A percentile compares a stretch with the other conserved stretches of the same genome.
These are phyloP conservation scores for Chenopodium quinoa DNA, from an alignment of 148 eudicot species.

Conservation along the genomic window DNA sequence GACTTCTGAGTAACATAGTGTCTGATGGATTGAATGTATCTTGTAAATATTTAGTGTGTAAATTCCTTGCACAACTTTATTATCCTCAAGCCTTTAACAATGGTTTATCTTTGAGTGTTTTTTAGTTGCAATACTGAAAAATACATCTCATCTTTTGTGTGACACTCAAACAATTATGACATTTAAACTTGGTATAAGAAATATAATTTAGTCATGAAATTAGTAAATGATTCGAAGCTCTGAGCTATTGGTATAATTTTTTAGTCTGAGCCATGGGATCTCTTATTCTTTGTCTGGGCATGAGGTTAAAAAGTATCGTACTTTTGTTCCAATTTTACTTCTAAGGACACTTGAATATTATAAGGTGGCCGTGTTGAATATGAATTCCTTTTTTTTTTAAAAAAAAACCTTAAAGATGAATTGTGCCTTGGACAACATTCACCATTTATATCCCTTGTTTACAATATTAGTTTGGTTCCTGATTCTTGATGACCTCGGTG, in stretches of 20 bases:
- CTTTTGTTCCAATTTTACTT: background rate
- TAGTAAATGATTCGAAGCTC: background rate
- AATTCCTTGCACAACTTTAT: too few species aligned
- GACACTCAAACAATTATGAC: too few species aligned
- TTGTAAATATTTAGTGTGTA: too few species aligned
- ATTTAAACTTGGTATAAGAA: background rate
- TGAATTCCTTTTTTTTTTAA: background rate
- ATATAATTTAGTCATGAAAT: background rate
- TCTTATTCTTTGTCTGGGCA: background rate
- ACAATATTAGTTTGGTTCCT: background rate
- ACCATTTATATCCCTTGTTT: background rate
- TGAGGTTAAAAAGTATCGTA: background rate
- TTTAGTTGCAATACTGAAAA: too few species aligned
- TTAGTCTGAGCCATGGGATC: background rate
- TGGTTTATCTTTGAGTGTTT: too few species aligned
- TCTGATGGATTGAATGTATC: too few species aligned
- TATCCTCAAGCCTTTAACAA: too few species aligned
- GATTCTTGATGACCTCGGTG: background rate
- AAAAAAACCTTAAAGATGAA: background rate
- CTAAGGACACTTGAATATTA: background rate
- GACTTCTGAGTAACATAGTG: too few species aligned
- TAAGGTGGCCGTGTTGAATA: background rate
- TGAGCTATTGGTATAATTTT: background rate
- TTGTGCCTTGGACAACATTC: background rate
- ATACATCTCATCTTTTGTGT: too few species aligned